Evolutionary conservation across 2,329 filamentous ascomycete species (phyloP).

Genomic region (Colletotrichum sp.): DNA sequence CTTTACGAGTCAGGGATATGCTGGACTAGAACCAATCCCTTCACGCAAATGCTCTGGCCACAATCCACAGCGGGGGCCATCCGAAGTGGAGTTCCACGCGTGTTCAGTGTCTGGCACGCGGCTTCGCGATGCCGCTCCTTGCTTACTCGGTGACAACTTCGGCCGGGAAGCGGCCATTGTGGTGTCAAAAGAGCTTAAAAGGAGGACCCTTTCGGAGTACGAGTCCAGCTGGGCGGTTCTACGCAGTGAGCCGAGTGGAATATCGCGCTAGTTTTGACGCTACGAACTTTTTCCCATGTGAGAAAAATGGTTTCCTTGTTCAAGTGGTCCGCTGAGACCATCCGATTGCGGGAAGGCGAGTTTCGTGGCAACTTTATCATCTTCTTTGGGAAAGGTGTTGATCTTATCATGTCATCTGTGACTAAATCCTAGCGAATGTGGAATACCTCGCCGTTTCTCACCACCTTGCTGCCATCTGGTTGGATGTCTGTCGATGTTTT

Average conservation of each 20-base stretch:
- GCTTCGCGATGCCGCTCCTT: neutral
- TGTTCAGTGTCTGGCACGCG: neutral
- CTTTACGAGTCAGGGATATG: slow-evolving; percentile 7
- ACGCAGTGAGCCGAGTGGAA: neutral
- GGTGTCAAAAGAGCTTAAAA: neutral
- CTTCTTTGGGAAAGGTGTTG: neutral
- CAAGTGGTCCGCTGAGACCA: neutral
- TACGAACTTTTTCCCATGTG: neutral
- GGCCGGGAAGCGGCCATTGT: neutral
- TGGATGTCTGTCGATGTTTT: neutral
- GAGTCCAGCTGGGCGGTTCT: neutral
- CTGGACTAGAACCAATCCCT: neutral
- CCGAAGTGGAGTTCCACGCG: slow-evolving; percentile 9
- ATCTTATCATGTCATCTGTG: neutral
- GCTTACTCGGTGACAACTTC: neutral
- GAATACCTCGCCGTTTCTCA: neutral
- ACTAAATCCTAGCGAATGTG: neutral
- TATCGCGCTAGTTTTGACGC: neutral
- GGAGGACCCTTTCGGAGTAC: neutral
- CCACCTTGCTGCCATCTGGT: neutral
- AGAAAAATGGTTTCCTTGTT: neutral
- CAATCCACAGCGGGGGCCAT: slow-evolving; percentile 6
- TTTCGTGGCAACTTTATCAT: neutral
- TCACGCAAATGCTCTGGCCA: neutral
- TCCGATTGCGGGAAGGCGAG: neutral